A percentile compares a stretch with the other conserved stretches of the same genome.
Evolutionary conservation across 176 grass and related monocot species (phyloP).

Genomic region (Panicum miliaceum): DNA sequence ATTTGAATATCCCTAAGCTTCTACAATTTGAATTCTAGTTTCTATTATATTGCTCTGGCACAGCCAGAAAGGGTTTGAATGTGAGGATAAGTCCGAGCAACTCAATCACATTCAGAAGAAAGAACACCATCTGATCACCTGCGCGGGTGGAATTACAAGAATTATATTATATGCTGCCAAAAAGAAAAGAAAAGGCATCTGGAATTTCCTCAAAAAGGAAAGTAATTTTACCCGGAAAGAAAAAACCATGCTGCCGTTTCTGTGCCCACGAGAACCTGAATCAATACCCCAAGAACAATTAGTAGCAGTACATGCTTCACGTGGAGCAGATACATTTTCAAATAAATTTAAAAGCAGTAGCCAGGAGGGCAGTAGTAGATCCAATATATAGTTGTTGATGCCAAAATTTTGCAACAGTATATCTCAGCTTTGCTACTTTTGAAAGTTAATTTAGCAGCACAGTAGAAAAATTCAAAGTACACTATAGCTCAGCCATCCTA

Average conservation of each 20-base stretch:
- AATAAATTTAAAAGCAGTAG: neutral
- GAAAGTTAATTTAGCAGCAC: neutral
- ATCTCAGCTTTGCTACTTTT: neutral
- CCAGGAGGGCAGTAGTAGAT: neutral
- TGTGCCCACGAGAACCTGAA: conserved; percentile 91
- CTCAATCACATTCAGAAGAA: conserved; percentile 63
- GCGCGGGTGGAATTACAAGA: neutral
- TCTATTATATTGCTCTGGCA: conserved; percentile 26
- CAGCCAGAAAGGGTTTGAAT: conserved; percentile 64
- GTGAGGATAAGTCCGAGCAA: conserved; percentile 62
- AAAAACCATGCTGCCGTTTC: conserved; percentile 61
- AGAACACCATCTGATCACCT: conserved; percentile 85
- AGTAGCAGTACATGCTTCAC: neutral
- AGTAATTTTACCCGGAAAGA: conserved; percentile 62
- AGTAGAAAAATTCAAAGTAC: neutral
- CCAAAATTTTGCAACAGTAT: no score
- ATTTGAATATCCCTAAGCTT: conserved; percentile 13
- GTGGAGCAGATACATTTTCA: neutral
- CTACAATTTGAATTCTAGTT: neutral
- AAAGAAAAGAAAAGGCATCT: neutral
- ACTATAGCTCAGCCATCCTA: neutral
- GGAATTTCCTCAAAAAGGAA: neutral
- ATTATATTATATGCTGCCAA: neutral
- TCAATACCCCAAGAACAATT: neutral
- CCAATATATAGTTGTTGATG: no score